Conservation (phyloP, 2,329 filamentous ascomycete genomes). For the Trichoderma cornu-damae region DNA sequence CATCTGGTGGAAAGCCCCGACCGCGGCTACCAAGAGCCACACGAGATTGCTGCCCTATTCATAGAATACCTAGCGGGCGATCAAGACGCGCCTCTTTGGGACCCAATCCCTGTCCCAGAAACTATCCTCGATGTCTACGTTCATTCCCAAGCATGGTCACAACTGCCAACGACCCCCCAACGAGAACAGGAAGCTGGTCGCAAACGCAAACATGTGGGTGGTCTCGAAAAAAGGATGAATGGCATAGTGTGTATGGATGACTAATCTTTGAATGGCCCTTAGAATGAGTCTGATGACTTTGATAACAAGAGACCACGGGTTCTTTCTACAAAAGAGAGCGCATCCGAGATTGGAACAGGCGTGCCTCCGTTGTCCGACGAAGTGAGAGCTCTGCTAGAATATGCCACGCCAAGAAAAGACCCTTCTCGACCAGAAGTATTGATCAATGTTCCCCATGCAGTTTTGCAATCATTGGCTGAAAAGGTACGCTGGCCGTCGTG, state of each 20-base stretch:
- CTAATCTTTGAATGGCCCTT: neutral
- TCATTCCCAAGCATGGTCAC: slow-evolving; percentile 35
- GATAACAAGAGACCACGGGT: slow-evolving; percentile 30
- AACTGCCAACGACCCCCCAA: slow-evolving; percentile 23
- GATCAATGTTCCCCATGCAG: slow-evolving; percentile 29
- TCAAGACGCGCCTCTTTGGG: slow-evolving; percentile 42
- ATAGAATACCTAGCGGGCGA: slow-evolving; percentile 36
- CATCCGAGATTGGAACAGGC: slow-evolving; percentile 22
- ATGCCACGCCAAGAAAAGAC: slow-evolving; percentile 19
- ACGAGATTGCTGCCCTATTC: slow-evolving; percentile 45
- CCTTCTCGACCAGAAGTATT: slow-evolving; percentile 22
- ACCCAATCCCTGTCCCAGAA: slow-evolving; percentile 43
- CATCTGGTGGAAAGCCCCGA: slow-evolving; percentile 40
- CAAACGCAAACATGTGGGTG: slow-evolving; percentile 48
- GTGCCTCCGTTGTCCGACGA: slow-evolving; percentile 32
- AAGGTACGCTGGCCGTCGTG: slow-evolving; percentile 30
- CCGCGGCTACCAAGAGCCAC: slow-evolving; percentile 37
- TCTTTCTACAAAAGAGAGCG: slow-evolving; percentile 22
- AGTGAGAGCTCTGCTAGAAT: slow-evolving; percentile 29
- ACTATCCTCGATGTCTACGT: slow-evolving; percentile 46
- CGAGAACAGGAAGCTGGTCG: slow-evolving; percentile 29
- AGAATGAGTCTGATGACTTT: slow-evolving; percentile 33
- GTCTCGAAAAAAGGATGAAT: neutral
- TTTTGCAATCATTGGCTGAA: slow-evolving; percentile 37
- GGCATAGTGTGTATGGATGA: neutral